Conservation (phyloP, 768 basidiomycete genomes). For the Boletus sensibilis region DNA sequence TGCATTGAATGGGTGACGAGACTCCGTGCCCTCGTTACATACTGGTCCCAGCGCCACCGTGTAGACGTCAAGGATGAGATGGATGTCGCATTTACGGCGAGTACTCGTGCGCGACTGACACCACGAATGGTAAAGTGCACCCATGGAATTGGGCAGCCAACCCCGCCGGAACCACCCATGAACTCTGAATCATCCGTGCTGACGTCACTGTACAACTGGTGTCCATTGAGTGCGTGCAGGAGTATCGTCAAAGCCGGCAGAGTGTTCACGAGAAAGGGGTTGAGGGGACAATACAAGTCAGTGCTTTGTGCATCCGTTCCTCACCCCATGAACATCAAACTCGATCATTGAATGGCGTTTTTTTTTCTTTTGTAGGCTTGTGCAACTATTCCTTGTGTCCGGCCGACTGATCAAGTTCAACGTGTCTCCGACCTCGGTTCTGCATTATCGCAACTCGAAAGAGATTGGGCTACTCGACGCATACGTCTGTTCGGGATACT, state of each 20-base stretch:
- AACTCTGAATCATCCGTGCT: constrained; percentile 59
- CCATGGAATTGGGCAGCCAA: constrained; percentile 40
- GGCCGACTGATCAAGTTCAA: constrained; percentile 75
- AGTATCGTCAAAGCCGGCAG: constrained; percentile 73
- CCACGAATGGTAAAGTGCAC: constrained; percentile 40
- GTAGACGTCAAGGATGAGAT: constrained; percentile 79
- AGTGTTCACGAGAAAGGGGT: constrained; percentile 67
- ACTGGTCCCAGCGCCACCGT: constrained; percentile 79
- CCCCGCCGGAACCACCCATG: constrained; percentile 50
- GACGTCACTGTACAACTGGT: constrained; percentile 80
- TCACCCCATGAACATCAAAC: not conserved
- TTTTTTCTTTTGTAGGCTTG: constrained; percentile 44
- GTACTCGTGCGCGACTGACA: constrained; percentile 58
- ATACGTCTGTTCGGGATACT: constrained; percentile 85
- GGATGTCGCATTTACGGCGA: constrained; percentile 58
- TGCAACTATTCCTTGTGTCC: constrained; percentile 70
- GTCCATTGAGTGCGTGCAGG: constrained; percentile 75
- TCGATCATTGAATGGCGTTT: not conserved
- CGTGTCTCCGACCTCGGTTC: constrained; percentile 53
- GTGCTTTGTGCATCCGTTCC: constrained; percentile 24
- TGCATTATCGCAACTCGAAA: constrained; percentile 56
- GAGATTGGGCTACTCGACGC: constrained; percentile 66
- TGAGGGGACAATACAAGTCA: constrained; percentile 77
- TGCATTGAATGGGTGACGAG: constrained; percentile 86
- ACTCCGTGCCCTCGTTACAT: constrained; percentile 64